Evolutionary conservation across 441 rosid species (phyloP).

Genomic region (Metrosideros polymorpha): DNA sequence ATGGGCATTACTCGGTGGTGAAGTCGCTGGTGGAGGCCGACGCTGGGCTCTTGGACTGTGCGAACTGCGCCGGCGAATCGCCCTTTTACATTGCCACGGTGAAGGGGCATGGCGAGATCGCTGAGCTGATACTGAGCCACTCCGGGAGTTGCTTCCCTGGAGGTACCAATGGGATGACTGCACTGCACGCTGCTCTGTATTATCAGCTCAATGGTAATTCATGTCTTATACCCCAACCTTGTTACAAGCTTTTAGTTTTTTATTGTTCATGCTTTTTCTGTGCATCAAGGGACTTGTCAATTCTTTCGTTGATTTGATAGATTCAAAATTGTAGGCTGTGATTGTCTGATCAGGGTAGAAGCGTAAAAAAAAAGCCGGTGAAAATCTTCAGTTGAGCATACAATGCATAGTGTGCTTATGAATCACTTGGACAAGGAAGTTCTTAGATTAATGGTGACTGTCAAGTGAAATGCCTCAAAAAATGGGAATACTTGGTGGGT

Average conservation of each 20-base stretch:
- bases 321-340: neutral
- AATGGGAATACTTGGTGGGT: neutral
- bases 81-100: slow-evolving; percentile 26
- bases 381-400: neutral
- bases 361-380: neutral
- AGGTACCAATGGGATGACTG: slow-evolving; percentile 25
- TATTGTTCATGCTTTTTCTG: neutral
- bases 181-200: slow-evolving; percentile 23
- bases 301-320: neutral
- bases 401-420: neutral
- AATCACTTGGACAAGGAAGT: neutral
- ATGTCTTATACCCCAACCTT: neutral
- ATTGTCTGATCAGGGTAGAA: neutral
- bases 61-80: slow-evolving; percentile 8
- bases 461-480: neutral
- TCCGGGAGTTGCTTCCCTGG: neutral
- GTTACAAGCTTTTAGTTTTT: neutral
- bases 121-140: slow-evolving; percentile 2
- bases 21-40: slow-evolving; percentile 17
- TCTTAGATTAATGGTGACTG: neutral
- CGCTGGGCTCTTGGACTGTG: slow-evolving; percentile 3
- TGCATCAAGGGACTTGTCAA: neutral
- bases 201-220: neutral
- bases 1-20: slow-evolving; percentile 16
- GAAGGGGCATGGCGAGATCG: slow-evolving; percentile 6